These are phyloP conservation scores for Scenedesmus sp. DNA, from an alignment of 163 green algal genomes.

Conservation along the genomic window DNA sequence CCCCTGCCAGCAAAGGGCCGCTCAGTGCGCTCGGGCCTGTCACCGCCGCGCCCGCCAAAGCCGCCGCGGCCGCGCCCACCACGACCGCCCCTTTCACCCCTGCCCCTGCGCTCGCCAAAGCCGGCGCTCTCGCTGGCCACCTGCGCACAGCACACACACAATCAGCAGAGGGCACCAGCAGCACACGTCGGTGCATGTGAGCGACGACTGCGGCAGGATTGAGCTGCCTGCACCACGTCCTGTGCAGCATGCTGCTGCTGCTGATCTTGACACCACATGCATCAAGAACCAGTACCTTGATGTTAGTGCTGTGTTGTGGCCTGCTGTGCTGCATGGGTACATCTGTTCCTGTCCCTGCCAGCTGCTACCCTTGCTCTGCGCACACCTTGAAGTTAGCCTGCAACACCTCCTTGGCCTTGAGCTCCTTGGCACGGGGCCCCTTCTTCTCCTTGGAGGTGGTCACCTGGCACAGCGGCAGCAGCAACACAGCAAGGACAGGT, in stretches of 20 bases:
- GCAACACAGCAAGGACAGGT: neutral
- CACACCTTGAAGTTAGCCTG: slow-evolving; percentile 67
- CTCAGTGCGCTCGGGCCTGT: slow-evolving; percentile 41
- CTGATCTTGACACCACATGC: neutral
- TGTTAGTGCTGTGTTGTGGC: neutral
- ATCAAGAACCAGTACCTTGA: neutral
- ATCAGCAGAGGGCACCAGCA: neutral
- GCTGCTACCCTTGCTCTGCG: neutral
- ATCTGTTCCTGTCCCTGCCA: neutral
- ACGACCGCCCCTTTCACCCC: slow-evolving; percentile 55
- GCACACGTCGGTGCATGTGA: neutral
- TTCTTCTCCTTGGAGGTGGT: slow-evolving; percentile 47
- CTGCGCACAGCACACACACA: neutral
- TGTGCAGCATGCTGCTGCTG: neutral
- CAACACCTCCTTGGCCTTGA: slow-evolving; percentile 53
- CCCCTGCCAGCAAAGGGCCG: slow-evolving; percentile 17
- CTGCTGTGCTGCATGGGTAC: neutral
- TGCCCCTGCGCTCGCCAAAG: slow-evolving; percentile 58
- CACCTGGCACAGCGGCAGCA: slow-evolving; percentile 32
- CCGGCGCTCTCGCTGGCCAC: slow-evolving; percentile 51
- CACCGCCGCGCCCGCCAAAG: slow-evolving; percentile 45
- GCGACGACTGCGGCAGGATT: neutral
- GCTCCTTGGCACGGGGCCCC: slow-evolving; percentile 40
- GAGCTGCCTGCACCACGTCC: neutral
- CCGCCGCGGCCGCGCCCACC: slow-evolving; percentile 54